Base-by-base conservation (phyloP, 2,329 filamentous ascomycete species). In the Plectosphaerella cucumerina region DNA sequence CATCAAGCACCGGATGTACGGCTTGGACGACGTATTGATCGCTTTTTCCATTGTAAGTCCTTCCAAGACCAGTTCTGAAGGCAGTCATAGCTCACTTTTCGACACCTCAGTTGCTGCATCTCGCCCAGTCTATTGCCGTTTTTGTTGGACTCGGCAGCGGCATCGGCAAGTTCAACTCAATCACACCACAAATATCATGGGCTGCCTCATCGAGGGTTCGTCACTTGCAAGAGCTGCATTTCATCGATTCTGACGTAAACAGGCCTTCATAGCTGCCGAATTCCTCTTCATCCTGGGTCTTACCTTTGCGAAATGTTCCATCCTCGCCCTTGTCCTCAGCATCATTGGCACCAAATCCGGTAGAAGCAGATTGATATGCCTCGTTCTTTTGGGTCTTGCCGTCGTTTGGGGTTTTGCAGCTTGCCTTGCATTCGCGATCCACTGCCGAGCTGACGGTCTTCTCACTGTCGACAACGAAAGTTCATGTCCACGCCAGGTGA, bases 1-100 rank as follows among this genome's bases (percentile, higher is more conserved):
- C 39, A 51, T 59, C 53, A 59, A 59, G 47, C 51, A 44, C 21
- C 50, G 53, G 18, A 50, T 57, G 41, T 52, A 53, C 35, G 57
- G 57, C 1, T 43, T 47, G 14, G 57, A 59, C 47, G 57, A 59
- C 31, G 22, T 44, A 12, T 41, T 58, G 6, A 46, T 58, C 10
- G 49, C 44, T 6, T 17, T 20, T 1, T 53, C 50, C 10, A 56
- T 53, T 21, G 51, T 53, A 44, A 8, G 39, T 48, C 37, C 47
- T 15, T n/a, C 4, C 6, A 46, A 46, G 26, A 34, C 50, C 18
- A n/a, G n/a, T n/a, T n/a, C n/a, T n/a, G n/a, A n/a, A n/a, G n/a
- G n/a, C n/a, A n/a, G 35, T 22, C 14, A n/a, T 41, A 6, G 49
- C 46, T 23, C n/a, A 17, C 6, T 21, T 26, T 23, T 11, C 18